These are phyloP conservation scores for Ascochyta lentis DNA, from an alignment of 2,329 filamentous ascomycete species.

Conservation along the genomic window DNA sequence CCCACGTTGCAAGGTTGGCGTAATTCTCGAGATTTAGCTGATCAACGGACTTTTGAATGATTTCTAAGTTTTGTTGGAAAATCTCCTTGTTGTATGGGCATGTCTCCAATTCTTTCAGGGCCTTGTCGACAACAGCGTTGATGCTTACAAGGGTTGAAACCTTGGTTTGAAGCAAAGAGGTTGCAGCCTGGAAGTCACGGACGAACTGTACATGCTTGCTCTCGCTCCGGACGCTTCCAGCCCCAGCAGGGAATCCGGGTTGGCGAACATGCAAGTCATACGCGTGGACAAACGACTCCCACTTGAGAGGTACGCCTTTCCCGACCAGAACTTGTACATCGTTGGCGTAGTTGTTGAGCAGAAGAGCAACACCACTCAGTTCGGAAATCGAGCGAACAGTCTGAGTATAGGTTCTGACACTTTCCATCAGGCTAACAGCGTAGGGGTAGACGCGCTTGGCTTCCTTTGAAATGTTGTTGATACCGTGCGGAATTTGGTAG, in stretches of 20 bases:
- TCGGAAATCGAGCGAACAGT: slow-evolving; percentile 82
- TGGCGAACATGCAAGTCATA: slow-evolving; percentile 87
- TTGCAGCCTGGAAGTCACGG: slow-evolving; percentile 85
- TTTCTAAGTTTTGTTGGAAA: slow-evolving; percentile 81
- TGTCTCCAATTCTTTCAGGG: slow-evolving; percentile 79
- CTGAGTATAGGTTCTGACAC: slow-evolving; percentile 90
- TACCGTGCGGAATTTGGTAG: slow-evolving; percentile 90
- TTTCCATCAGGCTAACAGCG: slow-evolving; percentile 98
- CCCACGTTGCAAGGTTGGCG: slow-evolving; percentile 90
- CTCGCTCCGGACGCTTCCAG: slow-evolving; percentile 67
- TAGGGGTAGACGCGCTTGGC: slow-evolving; percentile 99
- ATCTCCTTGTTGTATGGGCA: slow-evolving; percentile 83
- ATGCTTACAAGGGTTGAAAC: slow-evolving; percentile 79
- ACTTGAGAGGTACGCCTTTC: slow-evolving; percentile 88
- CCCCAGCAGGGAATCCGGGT: slow-evolving; percentile 63
- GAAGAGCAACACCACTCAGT: slow-evolving; percentile 85
- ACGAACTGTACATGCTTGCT: slow-evolving; percentile 98
- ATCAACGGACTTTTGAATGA: slow-evolving; percentile 90
- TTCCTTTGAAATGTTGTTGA: slow-evolving; percentile 96
- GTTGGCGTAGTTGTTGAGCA: slow-evolving; percentile 90
- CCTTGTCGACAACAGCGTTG: slow-evolving; percentile 80
- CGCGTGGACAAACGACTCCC: slow-evolving; percentile 97
- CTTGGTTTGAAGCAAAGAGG: slow-evolving; percentile 88
- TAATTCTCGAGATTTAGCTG: slow-evolving; percentile 97
- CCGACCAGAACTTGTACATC: slow-evolving; percentile 83